A percentile compares a stretch with the other conserved stretches of the same genome.
phyloP scores from a whole-genome alignment of 345 rosid genomes.

The Eucalyptus curtisii region DNA sequence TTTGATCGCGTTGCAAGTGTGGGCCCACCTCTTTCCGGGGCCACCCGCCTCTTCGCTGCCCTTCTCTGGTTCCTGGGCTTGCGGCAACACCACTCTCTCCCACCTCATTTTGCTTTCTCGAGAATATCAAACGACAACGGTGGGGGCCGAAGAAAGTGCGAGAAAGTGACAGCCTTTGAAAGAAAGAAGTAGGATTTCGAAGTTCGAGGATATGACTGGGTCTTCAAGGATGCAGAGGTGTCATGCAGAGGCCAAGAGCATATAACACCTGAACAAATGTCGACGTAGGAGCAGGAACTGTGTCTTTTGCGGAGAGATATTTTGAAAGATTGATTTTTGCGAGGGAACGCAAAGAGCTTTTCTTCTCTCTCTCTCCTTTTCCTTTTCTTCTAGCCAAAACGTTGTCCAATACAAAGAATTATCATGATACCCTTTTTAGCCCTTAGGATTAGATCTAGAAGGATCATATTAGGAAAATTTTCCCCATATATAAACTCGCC shows the following conservation, averaged over 20 bases:
- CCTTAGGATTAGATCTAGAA: background rate
- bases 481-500: background rate
- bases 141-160: background rate
- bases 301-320: background rate
- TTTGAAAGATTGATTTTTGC: background rate
- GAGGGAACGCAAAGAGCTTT: background rate
- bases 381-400: too few relatives aligned
- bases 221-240: background rate
- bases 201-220: background rate
- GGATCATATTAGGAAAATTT: background rate
- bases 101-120: slow-evolving; percentile 41
- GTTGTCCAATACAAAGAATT: background rate
- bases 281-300: background rate
- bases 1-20: slow-evolving; percentile 4
- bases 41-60: slow-evolving; percentile 15
- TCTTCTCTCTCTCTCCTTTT: background rate
- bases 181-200: background rate
- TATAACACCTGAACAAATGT: background rate
- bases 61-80: slow-evolving; percentile 14
- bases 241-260: background rate
- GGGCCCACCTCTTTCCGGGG: slow-evolving; percentile 83
- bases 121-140: background rate
- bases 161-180: background rate
- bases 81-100: slow-evolving; percentile 35
- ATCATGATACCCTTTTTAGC: background rate